A percentile compares a stretch with the other conserved stretches of the same genome.
Evolutionary conservation across 176 grass and related monocot genomes (phyloP).

Genomic region (Juncus effusus): DNA sequence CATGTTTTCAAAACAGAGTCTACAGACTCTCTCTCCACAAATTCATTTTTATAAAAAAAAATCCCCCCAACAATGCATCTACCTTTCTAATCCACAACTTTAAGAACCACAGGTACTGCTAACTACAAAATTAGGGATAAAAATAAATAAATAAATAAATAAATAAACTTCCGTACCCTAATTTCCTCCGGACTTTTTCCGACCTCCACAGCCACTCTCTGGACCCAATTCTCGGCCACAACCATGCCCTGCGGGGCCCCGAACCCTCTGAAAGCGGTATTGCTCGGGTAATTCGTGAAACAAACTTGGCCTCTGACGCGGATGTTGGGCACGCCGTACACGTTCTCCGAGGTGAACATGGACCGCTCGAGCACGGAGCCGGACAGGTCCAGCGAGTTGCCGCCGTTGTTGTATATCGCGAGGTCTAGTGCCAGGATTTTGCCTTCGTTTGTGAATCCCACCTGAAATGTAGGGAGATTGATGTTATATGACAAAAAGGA

Average conservation of each 20-base stretch:
- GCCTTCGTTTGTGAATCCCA: conserved; percentile 82
- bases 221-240: conserved; percentile 92
- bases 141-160: background rate
- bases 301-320: conserved; percentile 72
- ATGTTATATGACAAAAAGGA: background rate
- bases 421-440: conserved; percentile 83
- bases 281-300: conserved; percentile 92
- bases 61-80: too few species aligned
- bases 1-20: too few species aligned
- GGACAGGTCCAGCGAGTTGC: conserved; percentile 81
- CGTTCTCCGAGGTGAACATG: conserved; percentile 80
- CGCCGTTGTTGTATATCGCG: conserved; percentile 78
- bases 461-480: conserved; percentile 34
- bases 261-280: conserved; percentile 97
- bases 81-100: too few species aligned
- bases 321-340: conserved; percentile 78
- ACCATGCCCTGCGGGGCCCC: conserved; percentile 93
- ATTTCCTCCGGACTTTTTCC: conserved; percentile 72
- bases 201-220: conserved; percentile 73
- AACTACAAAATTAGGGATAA: background rate
- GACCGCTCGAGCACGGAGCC: conserved; percentile 69
- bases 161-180: conserved; percentile 39
- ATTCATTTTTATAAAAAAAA: too few species aligned
- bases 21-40: too few species aligned
- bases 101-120: too few species aligned